phyloP scores from a whole-genome alignment of 1,284 basidiomycete genomes.

The Bondarzewia mesenterica region DNA sequence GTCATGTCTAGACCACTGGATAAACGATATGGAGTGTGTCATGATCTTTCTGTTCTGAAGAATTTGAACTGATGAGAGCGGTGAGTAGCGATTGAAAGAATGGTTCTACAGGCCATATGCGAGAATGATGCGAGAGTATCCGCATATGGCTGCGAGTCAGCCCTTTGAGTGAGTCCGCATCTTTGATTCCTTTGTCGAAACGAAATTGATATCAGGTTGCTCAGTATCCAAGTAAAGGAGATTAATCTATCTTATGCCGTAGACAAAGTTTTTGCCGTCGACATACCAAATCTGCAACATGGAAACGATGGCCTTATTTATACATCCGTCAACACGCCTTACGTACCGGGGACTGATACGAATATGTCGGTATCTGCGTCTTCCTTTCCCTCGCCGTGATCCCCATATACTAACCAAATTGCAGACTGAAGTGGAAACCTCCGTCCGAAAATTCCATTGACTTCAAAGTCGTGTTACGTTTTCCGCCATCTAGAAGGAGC shows the following conservation, averaged over 20 bases:
- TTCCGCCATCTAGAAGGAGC: slow-evolving; percentile 60
- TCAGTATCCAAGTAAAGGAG: slow-evolving; percentile 79
- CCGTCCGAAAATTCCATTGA: slow-evolving; percentile 98
- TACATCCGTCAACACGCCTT: slow-evolving; percentile 82
- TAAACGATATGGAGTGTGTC: slow-evolving; percentile 80
- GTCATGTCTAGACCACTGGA: slow-evolving; percentile 79
- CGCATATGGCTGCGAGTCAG: slow-evolving; percentile 51
- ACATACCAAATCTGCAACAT: slow-evolving; percentile 87
- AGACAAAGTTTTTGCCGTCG: slow-evolving; percentile 75
- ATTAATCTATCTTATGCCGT: slow-evolving; percentile 89
- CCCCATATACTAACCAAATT: no score
- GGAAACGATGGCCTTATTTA: slow-evolving; percentile 97
- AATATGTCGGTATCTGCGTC: slow-evolving; percentile 69
- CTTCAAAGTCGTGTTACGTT: slow-evolving; percentile 90
- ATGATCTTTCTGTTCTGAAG: background rate
- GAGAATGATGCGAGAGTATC: slow-evolving; percentile 62
- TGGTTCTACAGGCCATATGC: slow-evolving; percentile 82
- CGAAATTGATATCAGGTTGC: no score
- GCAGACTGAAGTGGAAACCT: slow-evolving; percentile 97
- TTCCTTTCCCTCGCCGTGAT: background rate
- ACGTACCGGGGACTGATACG: slow-evolving; percentile 83
- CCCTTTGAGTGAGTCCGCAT: slow-evolving; percentile 74
- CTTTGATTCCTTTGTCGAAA: no score
- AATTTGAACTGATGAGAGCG: slow-evolving; percentile 7
- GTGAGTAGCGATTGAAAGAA: slow-evolving; percentile 63